Evolutionary conservation across 306 rosid genomes (phyloP).

Genomic region (Prunus davidiana): DNA sequence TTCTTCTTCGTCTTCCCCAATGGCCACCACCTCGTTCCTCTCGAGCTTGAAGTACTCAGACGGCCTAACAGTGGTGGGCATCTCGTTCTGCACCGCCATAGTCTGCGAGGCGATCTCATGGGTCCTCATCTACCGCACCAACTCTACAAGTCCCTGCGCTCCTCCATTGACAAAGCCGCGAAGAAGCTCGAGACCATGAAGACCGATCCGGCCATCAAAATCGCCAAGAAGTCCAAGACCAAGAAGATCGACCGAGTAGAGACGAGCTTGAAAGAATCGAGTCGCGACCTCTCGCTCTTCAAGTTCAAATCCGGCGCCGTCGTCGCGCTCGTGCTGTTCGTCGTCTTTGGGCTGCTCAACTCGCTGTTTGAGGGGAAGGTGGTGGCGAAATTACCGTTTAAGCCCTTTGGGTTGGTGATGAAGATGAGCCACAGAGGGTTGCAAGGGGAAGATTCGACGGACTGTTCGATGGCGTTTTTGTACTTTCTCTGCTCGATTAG

Average conservation of each 20-base stretch:
- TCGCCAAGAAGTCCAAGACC: constrained; percentile 81
- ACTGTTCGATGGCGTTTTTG: constrained; percentile 94
- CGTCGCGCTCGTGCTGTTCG: constrained; percentile 94
- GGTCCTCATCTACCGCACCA: constrained; percentile 92
- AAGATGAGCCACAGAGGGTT: constrained; percentile 97
- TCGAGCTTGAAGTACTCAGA: constrained; percentile 76
- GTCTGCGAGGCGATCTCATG: constrained; percentile 96
- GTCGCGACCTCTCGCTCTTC: constrained; percentile 90
- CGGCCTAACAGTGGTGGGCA: constrained; percentile 79
- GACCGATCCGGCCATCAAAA: constrained; percentile 52
- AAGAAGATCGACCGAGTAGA: constrained; percentile 98
- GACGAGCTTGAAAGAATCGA: constrained; percentile 92
- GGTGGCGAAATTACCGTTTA: constrained; percentile 82
- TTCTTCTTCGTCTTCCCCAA: neutral
- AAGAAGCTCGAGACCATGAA: constrained; percentile 99
- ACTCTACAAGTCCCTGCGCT: constrained; percentile 94
- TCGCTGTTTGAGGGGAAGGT: constrained; percentile 90
- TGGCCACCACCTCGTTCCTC: constrained; percentile 45
- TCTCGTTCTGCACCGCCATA: constrained; percentile 89
- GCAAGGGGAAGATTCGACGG: constrained; percentile 82
- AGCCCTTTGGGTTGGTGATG: constrained; percentile 78
- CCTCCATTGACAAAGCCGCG: constrained; percentile 92
- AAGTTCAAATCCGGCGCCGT: constrained; percentile 98
- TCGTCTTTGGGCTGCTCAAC: constrained; percentile 84
- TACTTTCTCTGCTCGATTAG: constrained; percentile 96